Evolutionary conservation across 2,329 filamentous ascomycete species (phyloP).

Genomic region (Xylariaceae sp.): DNA sequence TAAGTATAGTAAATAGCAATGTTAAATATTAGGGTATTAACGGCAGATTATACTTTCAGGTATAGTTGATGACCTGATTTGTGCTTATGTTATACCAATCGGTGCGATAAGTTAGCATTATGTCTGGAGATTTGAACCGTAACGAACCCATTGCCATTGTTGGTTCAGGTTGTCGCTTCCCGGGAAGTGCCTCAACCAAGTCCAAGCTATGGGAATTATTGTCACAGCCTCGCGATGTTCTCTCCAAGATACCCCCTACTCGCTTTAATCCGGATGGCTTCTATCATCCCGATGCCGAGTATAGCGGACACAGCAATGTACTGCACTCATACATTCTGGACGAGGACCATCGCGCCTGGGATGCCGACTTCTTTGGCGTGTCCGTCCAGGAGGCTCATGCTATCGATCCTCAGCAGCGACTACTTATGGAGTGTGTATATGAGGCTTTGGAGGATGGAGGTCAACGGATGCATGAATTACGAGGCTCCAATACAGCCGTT

Average conservation of each 20-base stretch:
- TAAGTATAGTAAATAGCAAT: too few species aligned
- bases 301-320: background rate
- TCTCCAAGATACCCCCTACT: background rate
- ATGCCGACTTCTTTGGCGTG: background rate
- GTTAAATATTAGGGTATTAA: too few species aligned
- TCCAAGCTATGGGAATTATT: background rate
- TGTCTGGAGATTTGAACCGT: too few species aligned
- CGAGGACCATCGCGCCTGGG: background rate
- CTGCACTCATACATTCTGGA: background rate
- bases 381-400: background rate
- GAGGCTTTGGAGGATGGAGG: background rate
- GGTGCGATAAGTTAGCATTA: too few species aligned
- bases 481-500: slow-evolving; percentile 14
- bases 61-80: too few species aligned
- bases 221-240: background rate
- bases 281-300: background rate
- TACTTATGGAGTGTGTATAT: background rate
- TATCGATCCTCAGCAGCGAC: background rate
- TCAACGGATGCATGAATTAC: background rate
- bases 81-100: too few species aligned
- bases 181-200: background rate
- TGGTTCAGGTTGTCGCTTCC: background rate
- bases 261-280: background rate
- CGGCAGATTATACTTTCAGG: too few species aligned
- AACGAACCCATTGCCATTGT: background rate